These are phyloP conservation scores for Lachnellula subtilissima DNA, from an alignment of 2,329 filamentous ascomycete genomes.

Conservation along the genomic window DNA sequence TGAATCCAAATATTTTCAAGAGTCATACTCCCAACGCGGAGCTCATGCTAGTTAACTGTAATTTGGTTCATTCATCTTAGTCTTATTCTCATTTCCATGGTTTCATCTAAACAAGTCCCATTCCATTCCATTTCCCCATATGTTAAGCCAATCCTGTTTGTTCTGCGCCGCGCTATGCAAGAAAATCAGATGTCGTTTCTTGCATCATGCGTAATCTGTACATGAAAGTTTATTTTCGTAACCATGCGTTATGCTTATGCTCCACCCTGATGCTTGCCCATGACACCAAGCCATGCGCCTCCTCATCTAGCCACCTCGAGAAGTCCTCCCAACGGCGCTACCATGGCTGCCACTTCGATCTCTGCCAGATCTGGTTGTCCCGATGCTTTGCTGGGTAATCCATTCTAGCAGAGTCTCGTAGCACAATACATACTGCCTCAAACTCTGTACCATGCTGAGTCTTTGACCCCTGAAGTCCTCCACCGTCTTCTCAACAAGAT, in stretches of 20 bases:
- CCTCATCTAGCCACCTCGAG: not conserved
- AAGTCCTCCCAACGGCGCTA: not conserved
- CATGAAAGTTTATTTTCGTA: not conserved
- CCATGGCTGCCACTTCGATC: slow-evolving; percentile 25
- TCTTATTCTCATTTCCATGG: not conserved
- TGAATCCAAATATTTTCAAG: no score
- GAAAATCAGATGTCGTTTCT: not conserved
- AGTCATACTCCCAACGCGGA: no score
- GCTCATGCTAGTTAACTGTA: no score
- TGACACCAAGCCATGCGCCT: no score
- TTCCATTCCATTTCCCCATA: not conserved
- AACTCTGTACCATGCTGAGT: slow-evolving; percentile 92
- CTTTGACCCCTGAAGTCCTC: slow-evolving; percentile 86
- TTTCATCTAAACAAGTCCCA: not conserved
- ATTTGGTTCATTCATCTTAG: no score
- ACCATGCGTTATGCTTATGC: not conserved
- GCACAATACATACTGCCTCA: slow-evolving; percentile 90
- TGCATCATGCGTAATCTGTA: no score
- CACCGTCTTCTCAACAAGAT: slow-evolving; percentile 81
- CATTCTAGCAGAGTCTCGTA: slow-evolving; percentile 95
- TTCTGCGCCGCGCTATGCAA: slow-evolving; percentile 2
- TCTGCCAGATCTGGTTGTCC: slow-evolving; percentile 5
- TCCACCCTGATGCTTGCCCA: no score
- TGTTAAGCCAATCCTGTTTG: not conserved
- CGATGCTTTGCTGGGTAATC: slow-evolving; percentile 45